Percentiles rank a stretch among this genome's conserved stretches.
These are phyloP conservation scores for Tieghemiomyces parasiticus DNA, from an alignment of 192 early-diverging fungal species.

Conservation along the genomic window DNA sequence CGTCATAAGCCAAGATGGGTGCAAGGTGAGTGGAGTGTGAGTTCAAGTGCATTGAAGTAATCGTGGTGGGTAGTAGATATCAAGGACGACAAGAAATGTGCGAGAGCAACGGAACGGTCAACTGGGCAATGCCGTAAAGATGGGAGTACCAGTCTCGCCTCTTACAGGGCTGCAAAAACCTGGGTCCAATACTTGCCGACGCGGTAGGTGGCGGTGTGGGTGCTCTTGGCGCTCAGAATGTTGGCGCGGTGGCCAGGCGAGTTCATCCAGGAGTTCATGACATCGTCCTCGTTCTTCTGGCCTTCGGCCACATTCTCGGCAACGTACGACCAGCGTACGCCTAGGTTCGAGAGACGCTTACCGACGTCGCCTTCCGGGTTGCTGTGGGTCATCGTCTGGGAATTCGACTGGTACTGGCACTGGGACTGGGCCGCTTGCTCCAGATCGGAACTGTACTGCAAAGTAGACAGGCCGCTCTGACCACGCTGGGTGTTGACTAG, in stretches of 20 bases:
- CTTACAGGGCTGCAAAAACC: no score
- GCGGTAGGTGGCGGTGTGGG: not conserved
- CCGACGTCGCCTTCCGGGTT: slow-evolving; percentile 9
- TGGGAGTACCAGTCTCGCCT: no score
- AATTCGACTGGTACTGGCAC: not conserved
- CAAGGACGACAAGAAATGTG: no score
- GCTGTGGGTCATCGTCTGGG: not conserved
- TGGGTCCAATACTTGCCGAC: not conserved
- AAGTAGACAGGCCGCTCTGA: not conserved
- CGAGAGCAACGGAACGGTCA: no score
- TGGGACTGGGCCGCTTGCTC: not conserved
- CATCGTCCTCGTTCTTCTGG: slow-evolving; percentile 10
- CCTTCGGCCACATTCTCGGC: slow-evolving; percentile 25
- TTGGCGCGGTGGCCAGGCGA: slow-evolving; percentile 27
- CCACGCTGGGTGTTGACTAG: not conserved
- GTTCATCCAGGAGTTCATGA: slow-evolving; percentile 28
- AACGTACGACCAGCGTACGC: slow-evolving; percentile 16
- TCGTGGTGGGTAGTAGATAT: no score
- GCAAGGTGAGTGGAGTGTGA: no score
- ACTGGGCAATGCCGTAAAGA: no score
- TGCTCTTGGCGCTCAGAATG: slow-evolving; percentile 25
- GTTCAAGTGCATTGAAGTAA: no score
- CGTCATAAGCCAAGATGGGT: no score
- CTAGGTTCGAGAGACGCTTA: slow-evolving; percentile 12
- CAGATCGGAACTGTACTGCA: not conserved